These are phyloP conservation scores for Parathielavia appendiculata DNA, from an alignment of 495 filamentous ascomycete genomes.

Conservation along the genomic window DNA sequence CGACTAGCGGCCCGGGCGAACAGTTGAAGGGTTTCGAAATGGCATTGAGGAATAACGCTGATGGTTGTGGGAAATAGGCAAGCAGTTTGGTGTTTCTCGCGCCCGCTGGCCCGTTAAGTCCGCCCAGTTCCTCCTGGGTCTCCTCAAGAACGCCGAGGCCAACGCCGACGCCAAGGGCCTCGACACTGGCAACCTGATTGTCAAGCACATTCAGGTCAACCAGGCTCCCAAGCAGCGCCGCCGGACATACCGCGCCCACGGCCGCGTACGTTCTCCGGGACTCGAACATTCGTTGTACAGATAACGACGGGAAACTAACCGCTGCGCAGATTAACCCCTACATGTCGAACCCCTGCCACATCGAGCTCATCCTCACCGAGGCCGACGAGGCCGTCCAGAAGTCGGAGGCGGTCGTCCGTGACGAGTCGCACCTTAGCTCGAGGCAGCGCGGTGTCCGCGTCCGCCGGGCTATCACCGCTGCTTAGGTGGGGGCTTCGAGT, in stretches of 20 bases:
- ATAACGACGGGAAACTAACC: conserved; percentile 26
- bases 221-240: conserved; percentile 97
- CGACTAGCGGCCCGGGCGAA: neutral
- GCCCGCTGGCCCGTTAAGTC: conserved; percentile 99
- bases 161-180: conserved; percentile 99
- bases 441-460: conserved; percentile 81
- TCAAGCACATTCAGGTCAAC: conserved; percentile 99
- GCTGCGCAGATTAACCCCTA: conserved; percentile 86
- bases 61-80: conserved; percentile 58
- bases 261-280: conserved; percentile 71
- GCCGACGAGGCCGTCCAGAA: conserved; percentile 88
- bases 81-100: conserved; percentile 93
- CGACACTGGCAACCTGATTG: conserved; percentile 89
- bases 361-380: conserved; percentile 98
- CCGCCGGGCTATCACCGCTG: conserved; percentile 72
- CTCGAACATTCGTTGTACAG: conserved; percentile 6
- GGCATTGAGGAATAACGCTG: conserved; percentile 20
- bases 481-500: conserved; percentile 46
- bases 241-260: conserved; percentile 98
- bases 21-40: neutral
- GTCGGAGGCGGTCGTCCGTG: conserved; percentile 57
- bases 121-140: conserved; percentile 91
- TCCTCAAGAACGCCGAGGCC: conserved; percentile 98
- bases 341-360: conserved; percentile 99
- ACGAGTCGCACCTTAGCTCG: conserved; percentile 63